Evolutionary conservation across 169 alveolate species (phyloP), one percentile per base, ranked within the genome.

Genomic region (Besnoitia besnoiti): DNA sequence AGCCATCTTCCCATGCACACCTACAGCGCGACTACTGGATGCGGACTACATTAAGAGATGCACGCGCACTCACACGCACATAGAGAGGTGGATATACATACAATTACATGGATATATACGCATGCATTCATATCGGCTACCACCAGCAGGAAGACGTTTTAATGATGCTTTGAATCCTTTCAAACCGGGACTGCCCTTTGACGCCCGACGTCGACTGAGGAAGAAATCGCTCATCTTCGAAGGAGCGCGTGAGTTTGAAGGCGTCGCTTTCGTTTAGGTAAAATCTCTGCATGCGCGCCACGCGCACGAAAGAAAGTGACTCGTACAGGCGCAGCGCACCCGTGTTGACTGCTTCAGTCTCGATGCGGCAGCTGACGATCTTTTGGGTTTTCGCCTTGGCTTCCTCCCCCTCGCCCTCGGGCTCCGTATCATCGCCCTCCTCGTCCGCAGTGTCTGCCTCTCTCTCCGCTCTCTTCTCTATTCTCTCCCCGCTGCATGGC

Each of bases 271-370:
- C 82, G 82, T 73, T 30, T 19, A 73, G 12, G n/a, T 73, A 73
- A 19, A 73, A 73, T 27, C 82, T 39, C 30, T 3, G 82, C 82
- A 73, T 73, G 82, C 46, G 82, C 46, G 39, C 46, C 27, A 73
- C 82, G 8, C 82, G 14, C 8, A 37, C 46, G 46, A 73, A 73
- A 16, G 47, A n/a, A 19, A 73, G 47, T 27, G 82, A 73, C 46
- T 73, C 82, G 82, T 73, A 73, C 47, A 73, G 82, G 24, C 82
- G 39, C 24, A 73, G 82, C 39, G 82, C 82, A 1, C 47, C 82
- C 14, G 8, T 19, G 21, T 73, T 73, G 10, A 10, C 24, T 10
- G 44, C 46, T 73, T 73, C 82, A 5, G 82, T 73, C n/a, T 73
- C 82, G 82, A 73, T 73, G 46, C 82, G 82, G 46, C 82, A 73